These are phyloP conservation scores for Cryptosporidium ubiquitum DNA, from an alignment of 169 alveolate species.

Conservation along the genomic window DNA sequence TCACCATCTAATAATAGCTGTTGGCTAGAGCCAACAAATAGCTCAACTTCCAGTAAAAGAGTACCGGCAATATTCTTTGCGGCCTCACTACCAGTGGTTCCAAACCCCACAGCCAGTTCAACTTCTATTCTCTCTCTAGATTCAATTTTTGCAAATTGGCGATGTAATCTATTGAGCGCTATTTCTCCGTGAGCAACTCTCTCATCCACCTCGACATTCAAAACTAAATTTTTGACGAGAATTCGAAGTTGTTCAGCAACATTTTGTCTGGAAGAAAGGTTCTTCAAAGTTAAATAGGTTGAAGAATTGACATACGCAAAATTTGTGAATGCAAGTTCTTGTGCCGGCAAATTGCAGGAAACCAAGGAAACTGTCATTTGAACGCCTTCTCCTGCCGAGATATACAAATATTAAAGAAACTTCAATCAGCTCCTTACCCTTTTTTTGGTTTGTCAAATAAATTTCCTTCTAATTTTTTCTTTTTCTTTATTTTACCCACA, in stretches of 20 bases:
- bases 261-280: background rate
- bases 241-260: slow-evolving; percentile 65
- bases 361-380: slow-evolving; percentile 44
- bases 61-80: slow-evolving; percentile 77
- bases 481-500: background rate
- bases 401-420: background rate
- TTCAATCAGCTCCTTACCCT: background rate
- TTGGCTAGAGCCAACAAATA: slow-evolving; percentile 77
- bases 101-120: slow-evolving; percentile 72
- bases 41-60: slow-evolving; percentile 75
- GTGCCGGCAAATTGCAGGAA: slow-evolving; percentile 78
- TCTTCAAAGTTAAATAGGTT: slow-evolving; percentile 70
- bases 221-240: slow-evolving; percentile 71
- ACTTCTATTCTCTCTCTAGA: slow-evolving; percentile 75
- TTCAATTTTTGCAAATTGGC: slow-evolving; percentile 77
- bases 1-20: slow-evolving; percentile 75
- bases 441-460: background rate
- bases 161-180: slow-evolving; percentile 78
- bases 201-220: slow-evolving; percentile 76
- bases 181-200: slow-evolving; percentile 78
- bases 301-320: slow-evolving; percentile 75
- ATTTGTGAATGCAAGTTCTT: slow-evolving; percentile 78
- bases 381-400: background rate
- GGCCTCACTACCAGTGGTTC: slow-evolving; percentile 69
- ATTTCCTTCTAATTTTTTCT: background rate